Base-by-base conservation (phyloP, 352 stramenopile species). In the Globisporangium ultimum region DNA sequence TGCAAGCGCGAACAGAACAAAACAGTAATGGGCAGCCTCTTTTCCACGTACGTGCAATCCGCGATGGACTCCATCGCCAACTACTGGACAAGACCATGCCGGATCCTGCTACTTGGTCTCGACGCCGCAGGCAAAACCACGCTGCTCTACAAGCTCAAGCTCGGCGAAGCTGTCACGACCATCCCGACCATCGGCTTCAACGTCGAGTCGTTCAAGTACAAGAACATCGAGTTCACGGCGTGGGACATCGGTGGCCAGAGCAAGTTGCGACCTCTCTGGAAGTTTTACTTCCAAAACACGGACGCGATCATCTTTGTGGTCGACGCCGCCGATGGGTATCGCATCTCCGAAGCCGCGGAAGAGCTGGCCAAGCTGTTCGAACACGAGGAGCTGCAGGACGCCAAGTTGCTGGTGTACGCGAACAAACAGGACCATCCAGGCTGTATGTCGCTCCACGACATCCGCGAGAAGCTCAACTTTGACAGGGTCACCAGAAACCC, bases 41-140 rank as follows among this genome's bases (percentile, higher is more conserved):
- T 82, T 18, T 71, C 67, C 17, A 66, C 55, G 49, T 81, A 72
- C 9, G 34, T 78, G 15, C 61, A 74, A 54, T 57, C 67, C 15
- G 48, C 77, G 17, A 71, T 77, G 51, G 57, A 61, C 50, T 60
- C 52, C 28, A 42, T 83, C 34, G 43, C 63, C 14, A 67, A 45
- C 12, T 83, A 63, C 60, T 81, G 54, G 24, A 70, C 38, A 21
- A 64, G 49, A 66, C 69, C 68, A 43, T 75, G 67, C 21, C 72
- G 72, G 66, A 76, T 83, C 57, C 66, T 98, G 51, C 97, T 98
- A 74, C 80, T 97, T 15, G 89, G 89, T 1, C 79, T 98, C 15
- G 96, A 98, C 74, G 93, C 89, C 21, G 96, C 95, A 20, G 96
- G 95, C 70, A 99, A 99, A 80, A 99, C 96, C 1, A 99, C 96